These are phyloP conservation scores for Apiospora malaysiana DNA, from an alignment of 2,329 filamentous ascomycete species.

Conservation along the genomic window DNA sequence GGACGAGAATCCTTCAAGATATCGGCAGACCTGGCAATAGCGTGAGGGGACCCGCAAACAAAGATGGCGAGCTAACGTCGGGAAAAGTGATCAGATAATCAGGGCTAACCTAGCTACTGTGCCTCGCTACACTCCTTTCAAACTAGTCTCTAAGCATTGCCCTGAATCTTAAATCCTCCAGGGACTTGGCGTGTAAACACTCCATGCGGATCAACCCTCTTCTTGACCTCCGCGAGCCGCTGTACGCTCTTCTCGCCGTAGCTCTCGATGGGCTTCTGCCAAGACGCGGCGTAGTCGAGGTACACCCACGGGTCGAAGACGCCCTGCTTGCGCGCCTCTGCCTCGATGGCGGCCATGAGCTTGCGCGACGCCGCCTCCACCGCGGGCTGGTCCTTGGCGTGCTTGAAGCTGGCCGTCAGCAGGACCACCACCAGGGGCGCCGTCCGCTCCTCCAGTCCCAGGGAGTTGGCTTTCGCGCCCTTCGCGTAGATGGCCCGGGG, in stretches of 20 bases:
- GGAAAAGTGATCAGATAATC: too few species aligned
- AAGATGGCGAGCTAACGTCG: too few species aligned
- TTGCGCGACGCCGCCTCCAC: conserved; percentile 22
- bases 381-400: conserved; percentile 22
- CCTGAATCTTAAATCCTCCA: conserved; percentile 30
- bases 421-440: conserved; percentile 23
- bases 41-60: too few species aligned
- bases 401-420: conserved; percentile 19
- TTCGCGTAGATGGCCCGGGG: conserved; percentile 28
- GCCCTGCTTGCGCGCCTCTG: conserved; percentile 23
- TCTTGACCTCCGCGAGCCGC: conserved; percentile 23
- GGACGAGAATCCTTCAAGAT: too few species aligned
- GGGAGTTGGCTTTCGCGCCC: conserved; percentile 16
- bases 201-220: conserved; percentile 26
- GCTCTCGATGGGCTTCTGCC: conserved; percentile 30
- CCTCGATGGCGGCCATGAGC: conserved; percentile 22
- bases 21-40: too few species aligned
- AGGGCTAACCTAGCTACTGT: too few species aligned
- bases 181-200: conserved; percentile 28
- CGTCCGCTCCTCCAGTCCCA: conserved; percentile 24
- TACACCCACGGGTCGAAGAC: conserved; percentile 31
- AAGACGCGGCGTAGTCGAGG: conserved; percentile 29
- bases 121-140: too few species aligned
- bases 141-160: neutral
- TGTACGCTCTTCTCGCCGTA: conserved; percentile 29